A percentile compares a stretch with the other conserved stretches of the same genome.
Evolutionary conservation across 257 asterid genomes (phyloP).

Genomic region (Jacaranda mimosifolia): DNA sequence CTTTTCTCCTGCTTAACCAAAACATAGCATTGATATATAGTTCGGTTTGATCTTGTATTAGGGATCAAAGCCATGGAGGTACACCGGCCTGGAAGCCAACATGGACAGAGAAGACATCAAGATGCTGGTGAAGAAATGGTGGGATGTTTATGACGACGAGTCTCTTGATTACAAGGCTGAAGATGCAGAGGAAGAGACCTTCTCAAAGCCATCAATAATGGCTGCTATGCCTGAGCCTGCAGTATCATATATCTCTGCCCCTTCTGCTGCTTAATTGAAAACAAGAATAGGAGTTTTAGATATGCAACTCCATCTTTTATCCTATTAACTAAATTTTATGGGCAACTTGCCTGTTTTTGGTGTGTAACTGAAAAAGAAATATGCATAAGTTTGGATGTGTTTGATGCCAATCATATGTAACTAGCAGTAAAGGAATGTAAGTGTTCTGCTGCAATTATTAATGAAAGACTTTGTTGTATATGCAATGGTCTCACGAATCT

Average conservation of each 20-base stretch:
- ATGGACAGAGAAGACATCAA: constrained; percentile 75
- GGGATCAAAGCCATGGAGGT: constrained; percentile 85
- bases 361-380: constrained; percentile 23
- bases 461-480: not conserved
- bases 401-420: constrained; percentile 33
- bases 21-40: too few species aligned
- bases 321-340: constrained; percentile 27
- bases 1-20: too few species aligned
- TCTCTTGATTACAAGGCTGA: constrained; percentile 63
- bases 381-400: constrained; percentile 38
- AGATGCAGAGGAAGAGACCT: constrained; percentile 46
- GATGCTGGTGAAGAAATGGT: constrained; percentile 69
- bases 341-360: constrained; percentile 26
- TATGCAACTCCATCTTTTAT: not conserved
- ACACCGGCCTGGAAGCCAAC: constrained; percentile 64
- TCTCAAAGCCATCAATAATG: constrained; percentile 56
- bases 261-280: constrained; percentile 67
- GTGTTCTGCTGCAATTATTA: constrained; percentile 33
- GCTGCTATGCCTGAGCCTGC: constrained; percentile 61
- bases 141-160: constrained; percentile 67
- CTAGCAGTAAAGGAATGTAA: constrained; percentile 44
- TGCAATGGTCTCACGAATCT: not conserved
- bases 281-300: not conserved
- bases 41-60: not conserved
- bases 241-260: constrained; percentile 63